Percentiles rank a stretch among this genome's conserved stretches.
phyloP scores from a whole-genome alignment of 2,329 filamentous ascomycete genomes.

The Colletotrichum sp. region DNA sequence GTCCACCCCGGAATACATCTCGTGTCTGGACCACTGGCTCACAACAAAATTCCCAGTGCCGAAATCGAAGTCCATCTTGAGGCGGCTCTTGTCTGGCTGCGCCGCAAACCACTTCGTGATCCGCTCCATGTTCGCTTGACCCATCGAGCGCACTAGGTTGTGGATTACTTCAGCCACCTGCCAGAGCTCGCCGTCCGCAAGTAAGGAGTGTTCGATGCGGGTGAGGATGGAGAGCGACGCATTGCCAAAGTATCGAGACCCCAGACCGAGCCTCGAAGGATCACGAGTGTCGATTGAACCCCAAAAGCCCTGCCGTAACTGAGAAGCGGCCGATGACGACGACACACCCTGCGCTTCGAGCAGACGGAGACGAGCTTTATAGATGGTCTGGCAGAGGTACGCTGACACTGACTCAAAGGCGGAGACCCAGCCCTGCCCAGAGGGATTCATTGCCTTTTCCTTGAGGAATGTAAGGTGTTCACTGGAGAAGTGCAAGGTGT shows the following conservation, averaged over 20 bases:
- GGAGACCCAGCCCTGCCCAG: neutral
- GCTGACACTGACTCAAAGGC: neutral
- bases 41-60: neutral
- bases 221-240: neutral
- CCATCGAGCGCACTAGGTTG: neutral
- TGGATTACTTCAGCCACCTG: neutral
- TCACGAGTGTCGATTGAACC: neutral
- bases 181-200: neutral
- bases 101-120: neutral
- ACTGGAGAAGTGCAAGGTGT: neutral
- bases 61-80: neutral
- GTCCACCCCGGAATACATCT: neutral
- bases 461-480: neutral
- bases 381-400: neutral
- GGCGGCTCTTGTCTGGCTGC: neutral
- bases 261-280: neutral
- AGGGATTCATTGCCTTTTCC: neutral
- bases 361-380: neutral
- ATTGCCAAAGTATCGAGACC: neutral
- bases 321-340: neutral
- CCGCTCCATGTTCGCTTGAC: neutral
- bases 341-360: neutral
- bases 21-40: neutral
- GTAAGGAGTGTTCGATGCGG: accelerated
- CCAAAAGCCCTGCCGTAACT: neutral